Evolutionary conservation across 305 asterid species (phyloP).

Genomic region (Solanum hybrid): DNA sequence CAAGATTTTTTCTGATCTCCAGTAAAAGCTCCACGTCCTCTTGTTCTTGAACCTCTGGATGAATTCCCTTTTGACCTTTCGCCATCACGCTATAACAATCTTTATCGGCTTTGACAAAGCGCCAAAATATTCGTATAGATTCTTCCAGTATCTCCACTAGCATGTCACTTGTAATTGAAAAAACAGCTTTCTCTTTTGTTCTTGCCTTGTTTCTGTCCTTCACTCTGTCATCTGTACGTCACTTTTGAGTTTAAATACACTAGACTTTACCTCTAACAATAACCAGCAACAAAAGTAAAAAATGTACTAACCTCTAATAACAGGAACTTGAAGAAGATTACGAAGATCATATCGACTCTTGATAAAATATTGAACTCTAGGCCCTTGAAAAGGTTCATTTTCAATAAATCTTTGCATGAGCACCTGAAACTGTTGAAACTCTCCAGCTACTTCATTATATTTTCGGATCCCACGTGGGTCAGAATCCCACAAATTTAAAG

Average conservation of each 20-base stretch:
- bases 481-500: conserved; percentile 68
- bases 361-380: conserved; percentile 61
- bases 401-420: conserved; percentile 77
- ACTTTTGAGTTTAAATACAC: background rate
- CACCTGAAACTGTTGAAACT: conserved; percentile 90
- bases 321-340: conserved; percentile 87
- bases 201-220: conserved; percentile 34
- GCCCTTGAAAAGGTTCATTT: conserved; percentile 78
- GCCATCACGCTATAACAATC: conserved; percentile 28
- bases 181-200: conserved; percentile 31
- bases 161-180: conserved; percentile 48
- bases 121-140: conserved; percentile 82
- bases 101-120: conserved; percentile 67
- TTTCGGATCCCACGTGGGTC: conserved; percentile 51
- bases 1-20: conserved; percentile 46
- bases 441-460: conserved; percentile 77
- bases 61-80: conserved; percentile 25
- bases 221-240: conserved; percentile 49
- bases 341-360: conserved; percentile 62
- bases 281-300: background rate
- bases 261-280: background rate
- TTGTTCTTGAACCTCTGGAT: conserved; percentile 31
- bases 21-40: conserved; percentile 43
- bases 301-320: conserved; percentile 48
- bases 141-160: conserved; percentile 84